Conservation (phyloP, 2,329 filamentous ascomycete genomes). For the Colletotrichum sp. region DNA sequence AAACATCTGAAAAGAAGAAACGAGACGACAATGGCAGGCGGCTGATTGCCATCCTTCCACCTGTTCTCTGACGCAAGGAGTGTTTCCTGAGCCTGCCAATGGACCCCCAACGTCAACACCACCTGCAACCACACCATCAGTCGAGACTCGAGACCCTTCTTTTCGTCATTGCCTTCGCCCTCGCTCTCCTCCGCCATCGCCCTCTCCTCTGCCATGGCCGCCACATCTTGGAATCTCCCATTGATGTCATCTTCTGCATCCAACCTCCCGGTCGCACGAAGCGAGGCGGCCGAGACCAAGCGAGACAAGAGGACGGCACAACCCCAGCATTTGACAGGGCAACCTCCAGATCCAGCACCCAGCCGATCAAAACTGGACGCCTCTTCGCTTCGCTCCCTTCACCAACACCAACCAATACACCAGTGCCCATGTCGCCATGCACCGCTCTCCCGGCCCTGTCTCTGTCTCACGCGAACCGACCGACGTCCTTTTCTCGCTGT, state of each 20-base stretch:
- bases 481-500: neutral
- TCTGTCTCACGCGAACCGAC: neutral
- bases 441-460: neutral
- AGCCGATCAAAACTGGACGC: neutral
- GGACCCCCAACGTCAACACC: neutral
- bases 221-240: neutral
- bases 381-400: neutral
- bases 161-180: neutral
- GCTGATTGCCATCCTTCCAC: neutral
- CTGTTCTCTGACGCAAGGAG: constrained; percentile 10
- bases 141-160: neutral
- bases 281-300: constrained; percentile 1
- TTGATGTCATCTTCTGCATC: constrained; percentile 17
- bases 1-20: neutral
- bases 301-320: neutral
- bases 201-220: neutral
- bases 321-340: neutral
- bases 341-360: neutral
- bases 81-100: constrained; percentile 5
- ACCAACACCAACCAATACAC: neutral
- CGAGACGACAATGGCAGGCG: neutral
- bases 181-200: neutral
- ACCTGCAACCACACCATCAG: neutral
- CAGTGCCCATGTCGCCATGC: neutral
- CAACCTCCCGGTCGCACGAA: constrained; percentile 9